These are phyloP conservation scores for Russula abietina DNA, from an alignment of 768 basidiomycete species.

Conservation along the genomic window DNA sequence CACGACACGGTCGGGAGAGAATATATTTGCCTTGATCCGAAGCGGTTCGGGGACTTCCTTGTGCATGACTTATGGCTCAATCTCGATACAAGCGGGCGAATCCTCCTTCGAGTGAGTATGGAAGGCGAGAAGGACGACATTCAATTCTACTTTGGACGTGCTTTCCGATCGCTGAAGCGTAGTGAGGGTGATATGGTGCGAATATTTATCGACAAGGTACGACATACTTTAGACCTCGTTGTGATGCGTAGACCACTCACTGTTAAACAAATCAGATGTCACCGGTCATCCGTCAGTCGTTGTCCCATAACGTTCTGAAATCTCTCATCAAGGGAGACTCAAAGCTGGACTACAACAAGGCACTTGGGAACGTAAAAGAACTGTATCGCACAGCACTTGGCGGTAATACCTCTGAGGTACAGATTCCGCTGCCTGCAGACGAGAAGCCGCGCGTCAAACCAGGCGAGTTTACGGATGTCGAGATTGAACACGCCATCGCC, in stretches of 20 bases:
- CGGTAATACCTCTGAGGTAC: slow-evolving; percentile 58
- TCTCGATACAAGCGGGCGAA: slow-evolving; percentile 77
- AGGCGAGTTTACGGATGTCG: slow-evolving; percentile 82
- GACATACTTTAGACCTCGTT: slow-evolving; percentile 9
- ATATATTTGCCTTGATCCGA: slow-evolving; percentile 88
- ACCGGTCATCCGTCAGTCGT: slow-evolving; percentile 82
- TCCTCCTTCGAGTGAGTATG: slow-evolving; percentile 90
- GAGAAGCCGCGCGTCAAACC: slow-evolving; percentile 77
- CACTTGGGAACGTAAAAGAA: slow-evolving; percentile 74
- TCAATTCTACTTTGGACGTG: slow-evolving; percentile 94
- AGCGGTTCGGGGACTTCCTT: slow-evolving; percentile 81
- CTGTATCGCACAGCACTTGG: slow-evolving; percentile 77
- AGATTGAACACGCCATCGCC: slow-evolving; percentile 88
- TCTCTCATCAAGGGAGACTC: slow-evolving; percentile 60
- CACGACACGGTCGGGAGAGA: slow-evolving; percentile 89
- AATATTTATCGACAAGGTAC: slow-evolving; percentile 94
- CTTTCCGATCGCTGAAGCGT: slow-evolving; percentile 87
- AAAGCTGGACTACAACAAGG: slow-evolving; percentile 85
- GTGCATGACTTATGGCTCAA: slow-evolving; percentile 91
- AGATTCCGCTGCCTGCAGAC: slow-evolving; percentile 63
- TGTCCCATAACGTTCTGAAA: slow-evolving; percentile 73
- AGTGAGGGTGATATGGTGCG: slow-evolving; percentile 94
- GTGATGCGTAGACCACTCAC: background rate
- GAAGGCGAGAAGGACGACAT: slow-evolving; percentile 99
- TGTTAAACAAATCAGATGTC: slow-evolving; percentile 62